These are phyloP conservation scores for Fimicolochytrium jonesii DNA, from an alignment of 192 early-diverging fungal species.

Conservation along the genomic window DNA sequence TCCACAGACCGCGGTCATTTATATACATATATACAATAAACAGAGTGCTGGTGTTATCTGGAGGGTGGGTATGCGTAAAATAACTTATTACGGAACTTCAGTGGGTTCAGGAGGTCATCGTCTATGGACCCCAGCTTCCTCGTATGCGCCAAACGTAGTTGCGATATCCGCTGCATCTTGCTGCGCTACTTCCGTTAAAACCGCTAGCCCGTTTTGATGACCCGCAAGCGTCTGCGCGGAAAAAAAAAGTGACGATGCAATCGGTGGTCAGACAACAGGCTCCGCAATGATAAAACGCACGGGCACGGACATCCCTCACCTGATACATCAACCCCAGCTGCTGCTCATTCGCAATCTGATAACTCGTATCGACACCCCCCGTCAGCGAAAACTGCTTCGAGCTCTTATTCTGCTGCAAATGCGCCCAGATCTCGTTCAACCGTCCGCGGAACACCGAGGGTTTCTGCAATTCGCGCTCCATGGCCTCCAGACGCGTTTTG, in stretches of 20 bases:
- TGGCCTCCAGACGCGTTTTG: slow-evolving; percentile 65
- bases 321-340: slow-evolving; percentile 55
- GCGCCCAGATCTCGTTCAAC: slow-evolving; percentile 78
- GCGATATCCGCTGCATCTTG: slow-evolving; percentile 48
- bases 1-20: no score
- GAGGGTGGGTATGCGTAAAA: no score
- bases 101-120: no score
- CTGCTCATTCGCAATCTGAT: slow-evolving; percentile 53
- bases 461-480: slow-evolving; percentile 69
- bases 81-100: no score
- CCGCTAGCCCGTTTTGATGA: slow-evolving; percentile 64
- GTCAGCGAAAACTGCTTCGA: slow-evolving; percentile 34
- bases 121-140: no score
- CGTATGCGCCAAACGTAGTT: slow-evolving; percentile 23
- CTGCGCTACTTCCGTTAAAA: slow-evolving; percentile 62
- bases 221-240: slow-evolving; percentile 46
- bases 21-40: no score
- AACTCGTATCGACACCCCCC: slow-evolving; percentile 34
- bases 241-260: slow-evolving; percentile 24
- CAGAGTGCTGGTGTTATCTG: no score
- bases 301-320: slow-evolving; percentile 23
- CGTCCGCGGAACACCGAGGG: slow-evolving; percentile 78
- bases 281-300: slow-evolving; percentile 1
- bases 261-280: slow-evolving; percentile 20
- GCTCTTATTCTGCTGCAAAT: slow-evolving; percentile 68